Percentiles rank a stretch among this genome's conserved stretches.
Conservation (phyloP, 1,284 basidiomycete genomes). For the Taiwanofungus camphoratus region DNA sequence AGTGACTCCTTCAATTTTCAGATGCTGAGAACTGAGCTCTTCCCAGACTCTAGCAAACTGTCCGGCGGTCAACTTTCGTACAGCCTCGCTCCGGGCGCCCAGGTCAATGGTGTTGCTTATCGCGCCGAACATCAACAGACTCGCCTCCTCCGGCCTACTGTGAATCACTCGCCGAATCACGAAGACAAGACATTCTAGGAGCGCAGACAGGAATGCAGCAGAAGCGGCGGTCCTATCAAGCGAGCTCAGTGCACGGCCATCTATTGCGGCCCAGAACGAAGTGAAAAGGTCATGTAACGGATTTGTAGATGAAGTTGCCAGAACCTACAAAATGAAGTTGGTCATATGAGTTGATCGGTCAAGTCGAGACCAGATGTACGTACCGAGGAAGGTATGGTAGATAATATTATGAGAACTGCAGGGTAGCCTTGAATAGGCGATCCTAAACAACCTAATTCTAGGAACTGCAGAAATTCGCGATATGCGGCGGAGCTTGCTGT, state of each 20-base stretch:
- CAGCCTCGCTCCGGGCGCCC: slow-evolving; percentile 14
- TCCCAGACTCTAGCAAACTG: slow-evolving; percentile 48
- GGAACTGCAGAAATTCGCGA: slow-evolving; percentile 67
- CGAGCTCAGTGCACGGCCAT: slow-evolving; percentile 55
- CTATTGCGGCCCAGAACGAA: slow-evolving; percentile 74
- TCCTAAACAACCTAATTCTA: slow-evolving; percentile 69
- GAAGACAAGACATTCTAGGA: slow-evolving; percentile 67
- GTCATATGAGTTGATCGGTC: slow-evolving; percentile 15
- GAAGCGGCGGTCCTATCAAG: slow-evolving; percentile 45
- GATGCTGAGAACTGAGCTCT: slow-evolving; percentile 33
- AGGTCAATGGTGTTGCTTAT: not conserved
- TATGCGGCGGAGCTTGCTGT: slow-evolving; percentile 38
- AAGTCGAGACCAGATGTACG: slow-evolving; percentile 14
- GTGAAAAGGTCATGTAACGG: slow-evolving; percentile 50
- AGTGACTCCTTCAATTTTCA: slow-evolving; percentile 43
- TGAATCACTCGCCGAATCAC: slow-evolving; percentile 39
- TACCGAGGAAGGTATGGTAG: slow-evolving; percentile 67
- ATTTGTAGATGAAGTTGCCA: slow-evolving; percentile 14
- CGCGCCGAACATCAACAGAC: slow-evolving; percentile 10
- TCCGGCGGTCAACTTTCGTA: slow-evolving; percentile 32
- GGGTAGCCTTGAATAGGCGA: slow-evolving; percentile 77
- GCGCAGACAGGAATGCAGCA: slow-evolving; percentile 59
- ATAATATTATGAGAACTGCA: slow-evolving; percentile 68
- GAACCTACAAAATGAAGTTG: slow-evolving; percentile 6
- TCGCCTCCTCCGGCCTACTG: slow-evolving; percentile 13